A percentile compares a stretch with the other conserved stretches of the same genome.
Evolutionary conservation across 2,329 filamentous ascomycete species (phyloP).

Genomic region (Arthrobotrys sphaeroides): DNA sequence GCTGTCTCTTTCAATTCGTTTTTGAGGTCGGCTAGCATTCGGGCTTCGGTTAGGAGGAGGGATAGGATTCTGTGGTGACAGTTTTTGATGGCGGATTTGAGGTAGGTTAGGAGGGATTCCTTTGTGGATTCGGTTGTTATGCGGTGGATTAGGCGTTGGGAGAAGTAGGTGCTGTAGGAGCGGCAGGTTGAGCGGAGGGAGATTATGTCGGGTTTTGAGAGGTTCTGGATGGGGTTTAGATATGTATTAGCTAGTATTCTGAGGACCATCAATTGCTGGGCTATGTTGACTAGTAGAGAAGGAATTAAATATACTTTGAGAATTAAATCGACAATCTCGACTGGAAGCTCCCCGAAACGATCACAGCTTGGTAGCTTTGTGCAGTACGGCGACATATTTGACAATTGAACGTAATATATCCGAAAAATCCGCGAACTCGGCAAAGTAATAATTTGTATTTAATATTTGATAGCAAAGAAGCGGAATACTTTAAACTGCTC

Average conservation of each 20-base stretch:
- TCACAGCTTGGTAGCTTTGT: background rate
- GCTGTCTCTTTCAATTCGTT: background rate
- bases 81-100: background rate
- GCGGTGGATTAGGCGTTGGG: background rate
- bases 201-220: background rate
- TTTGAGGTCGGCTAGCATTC: background rate
- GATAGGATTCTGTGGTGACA: background rate
- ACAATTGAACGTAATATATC: too few species aligned
- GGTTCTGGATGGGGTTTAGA: too few species aligned
- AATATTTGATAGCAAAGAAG: too few species aligned
- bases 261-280: too few species aligned
- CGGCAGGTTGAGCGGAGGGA: background rate
- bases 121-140: background rate
- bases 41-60: background rate
- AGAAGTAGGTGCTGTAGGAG: constrained; percentile 1
- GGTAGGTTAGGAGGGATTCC: background rate
- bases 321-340: background rate
- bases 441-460: too few species aligned
- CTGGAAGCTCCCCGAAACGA: background rate
- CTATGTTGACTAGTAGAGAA: too few species aligned
- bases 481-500: background rate
- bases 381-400: background rate
- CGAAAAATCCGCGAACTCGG: too few species aligned
- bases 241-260: too few species aligned
- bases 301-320: background rate